These are phyloP conservation scores for Mycosarcoma mackinlayi DNA, from an alignment of 1,284 basidiomycete species.

Conservation along the genomic window DNA sequence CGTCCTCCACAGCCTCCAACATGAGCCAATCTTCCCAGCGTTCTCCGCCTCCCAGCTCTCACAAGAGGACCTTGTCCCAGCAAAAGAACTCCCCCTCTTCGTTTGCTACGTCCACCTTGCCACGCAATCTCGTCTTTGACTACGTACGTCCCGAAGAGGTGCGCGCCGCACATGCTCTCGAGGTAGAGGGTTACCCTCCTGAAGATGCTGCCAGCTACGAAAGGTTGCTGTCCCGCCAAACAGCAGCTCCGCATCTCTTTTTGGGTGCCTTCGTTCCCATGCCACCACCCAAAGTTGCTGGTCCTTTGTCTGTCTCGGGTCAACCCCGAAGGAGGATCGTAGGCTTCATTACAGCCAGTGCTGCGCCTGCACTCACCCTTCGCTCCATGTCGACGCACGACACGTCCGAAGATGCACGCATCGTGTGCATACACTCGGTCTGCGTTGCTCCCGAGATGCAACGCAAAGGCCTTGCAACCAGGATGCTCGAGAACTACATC, in stretches of 20 bases:
- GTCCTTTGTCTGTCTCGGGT: slow-evolving; percentile 51
- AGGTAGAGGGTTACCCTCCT: slow-evolving; percentile 45
- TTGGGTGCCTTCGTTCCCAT: slow-evolving; percentile 59
- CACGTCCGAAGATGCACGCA: slow-evolving; percentile 52
- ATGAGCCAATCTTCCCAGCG: slow-evolving; percentile 40
- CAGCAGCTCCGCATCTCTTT: slow-evolving; percentile 62
- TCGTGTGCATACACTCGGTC: slow-evolving; percentile 65
- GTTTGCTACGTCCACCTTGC: slow-evolving; percentile 30
- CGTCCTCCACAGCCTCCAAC: slow-evolving; percentile 41
- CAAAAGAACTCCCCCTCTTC: slow-evolving; percentile 8
- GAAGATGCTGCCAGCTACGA: slow-evolving; percentile 61
- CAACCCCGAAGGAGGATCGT: slow-evolving; percentile 54
- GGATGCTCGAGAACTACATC: slow-evolving; percentile 58
- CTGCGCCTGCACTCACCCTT: slow-evolving; percentile 58
- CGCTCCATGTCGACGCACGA: slow-evolving; percentile 59
- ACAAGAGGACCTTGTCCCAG: slow-evolving; percentile 33
- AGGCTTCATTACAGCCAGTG: slow-evolving; percentile 59
- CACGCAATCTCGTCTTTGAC: slow-evolving; percentile 55
- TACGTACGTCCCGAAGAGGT: slow-evolving; percentile 57
- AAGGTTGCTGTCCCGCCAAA: slow-evolving; percentile 53
- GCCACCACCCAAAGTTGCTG: slow-evolving; percentile 60
- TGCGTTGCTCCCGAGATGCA: slow-evolving; percentile 56
- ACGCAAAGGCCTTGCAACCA: slow-evolving; percentile 51
- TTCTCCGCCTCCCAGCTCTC: slow-evolving; percentile 26
- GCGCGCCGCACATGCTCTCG: slow-evolving; percentile 51